phyloP scores from a whole-genome alignment of 73 alveolate species.

The Paramecium pentaurelia region DNA sequence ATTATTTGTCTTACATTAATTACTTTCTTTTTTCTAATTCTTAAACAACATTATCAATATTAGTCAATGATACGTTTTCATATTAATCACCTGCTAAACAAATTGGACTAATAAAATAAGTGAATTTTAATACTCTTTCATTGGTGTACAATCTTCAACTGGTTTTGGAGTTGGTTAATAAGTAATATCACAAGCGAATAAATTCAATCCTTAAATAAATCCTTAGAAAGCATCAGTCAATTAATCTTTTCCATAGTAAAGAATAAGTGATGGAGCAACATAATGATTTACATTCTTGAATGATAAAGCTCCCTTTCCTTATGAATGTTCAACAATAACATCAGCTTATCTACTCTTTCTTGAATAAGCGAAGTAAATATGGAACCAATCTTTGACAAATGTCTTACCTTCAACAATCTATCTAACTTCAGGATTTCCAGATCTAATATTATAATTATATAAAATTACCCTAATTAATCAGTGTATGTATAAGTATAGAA shows the following conservation, averaged over 20 bases:
- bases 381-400: slow-evolving; percentile 33
- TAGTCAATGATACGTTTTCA: neutral
- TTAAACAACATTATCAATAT: neutral
- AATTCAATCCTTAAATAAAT: neutral
- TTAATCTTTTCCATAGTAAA: slow-evolving; percentile 23
- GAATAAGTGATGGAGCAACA: neutral
- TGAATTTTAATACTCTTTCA: neutral
- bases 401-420: slow-evolving; percentile 32
- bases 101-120: neutral
- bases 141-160: neutral
- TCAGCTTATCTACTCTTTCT: slow-evolving; percentile 13
- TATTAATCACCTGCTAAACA: slow-evolving; percentile 25
- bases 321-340: slow-evolving; percentile 21
- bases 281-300: slow-evolving; percentile 37
- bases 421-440: slow-evolving; percentile 33
- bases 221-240: neutral
- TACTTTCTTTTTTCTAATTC: slow-evolving; percentile 10
- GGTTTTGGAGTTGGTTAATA: slow-evolving; percentile 45
- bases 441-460: neutral
- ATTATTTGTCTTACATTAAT: neutral
- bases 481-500: slow-evolving; percentile 8
- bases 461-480: neutral
- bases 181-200: neutral
- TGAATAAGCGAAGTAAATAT: slow-evolving; percentile 16
- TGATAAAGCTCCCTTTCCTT: slow-evolving; percentile 26